Base-by-base conservation (phyloP, 441 rosid genomes). In the Euphorbia schlechtendalii region DNA sequence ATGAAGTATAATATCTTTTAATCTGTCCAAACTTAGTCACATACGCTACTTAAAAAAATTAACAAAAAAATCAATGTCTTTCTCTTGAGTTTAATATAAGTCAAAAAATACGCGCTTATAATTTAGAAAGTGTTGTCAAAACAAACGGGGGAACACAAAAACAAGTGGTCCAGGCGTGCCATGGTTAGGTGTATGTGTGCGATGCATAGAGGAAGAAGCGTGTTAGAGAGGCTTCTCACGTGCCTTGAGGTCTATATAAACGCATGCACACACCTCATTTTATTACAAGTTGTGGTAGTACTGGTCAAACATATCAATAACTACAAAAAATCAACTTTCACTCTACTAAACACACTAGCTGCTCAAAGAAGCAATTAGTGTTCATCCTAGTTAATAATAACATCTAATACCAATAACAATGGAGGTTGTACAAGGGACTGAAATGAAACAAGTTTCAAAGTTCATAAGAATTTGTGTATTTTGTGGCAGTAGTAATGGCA, bases 401-500 rank as follows among this genome's bases (percentile, higher is more conserved):
- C n/a, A n/a, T n/a, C n/a, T n/a, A n/a, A n/a, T n/a, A n/a, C n/a
- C n/a, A n/a, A 13, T 0, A 24, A 53, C n/a, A 67, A 83, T 81
- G 96, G 93, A 83, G 80, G 64, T 80, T 34, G 80, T 2, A 32
- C 4, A 61, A 68, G 81, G 76, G 51, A 54, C 65, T 72, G 83
- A 79, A 58, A 77, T 74, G 43, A 80, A 78, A 67, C 79, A 41
- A 64, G 13, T 64, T 14, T 93, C 99, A 56, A 93, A 74, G 81
- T 93, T 93, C 81, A 75, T 73, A 74, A 88, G 96, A 79, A 82
- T 93, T 71, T 93, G 98, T 78, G 98, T 93, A 61, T 93, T 93
- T 70, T 93, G 98, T 75, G 98, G 98, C 63, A 90, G 98, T 71
- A 93, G 97, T 79, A 91, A 84, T 61, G 98, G 98, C 66, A 93